Conservation (phyloP, 768 basidiomycete species). For the Collybiopsis confluens region DNA sequence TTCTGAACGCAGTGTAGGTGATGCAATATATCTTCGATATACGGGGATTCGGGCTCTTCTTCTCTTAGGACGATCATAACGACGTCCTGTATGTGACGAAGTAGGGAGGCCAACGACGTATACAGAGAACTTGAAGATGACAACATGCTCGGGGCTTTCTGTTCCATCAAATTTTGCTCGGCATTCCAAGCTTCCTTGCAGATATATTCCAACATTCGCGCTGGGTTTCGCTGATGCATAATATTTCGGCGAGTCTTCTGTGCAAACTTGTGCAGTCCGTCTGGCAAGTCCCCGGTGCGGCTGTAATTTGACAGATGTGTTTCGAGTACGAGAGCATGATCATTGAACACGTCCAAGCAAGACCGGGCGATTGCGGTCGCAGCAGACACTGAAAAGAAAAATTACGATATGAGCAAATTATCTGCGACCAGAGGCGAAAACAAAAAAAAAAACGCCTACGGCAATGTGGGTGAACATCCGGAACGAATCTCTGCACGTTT, state of each 20-base stretch:
- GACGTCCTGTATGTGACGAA: conserved; percentile 10
- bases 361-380: conserved; percentile 26
- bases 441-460: background rate
- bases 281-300: conserved; percentile 10
- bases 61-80: conserved; percentile 13
- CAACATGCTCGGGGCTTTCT: background rate
- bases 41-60: conserved; percentile 12
- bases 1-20: conserved; percentile 17
- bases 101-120: conserved; percentile 15
- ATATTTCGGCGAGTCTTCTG: conserved; percentile 3
- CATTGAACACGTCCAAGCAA: conserved; percentile 29
- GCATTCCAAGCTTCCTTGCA: background rate
- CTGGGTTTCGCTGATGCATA: background rate
- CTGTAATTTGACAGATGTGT: conserved; percentile 16
- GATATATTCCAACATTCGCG: background rate
- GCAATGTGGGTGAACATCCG: conserved; percentile 20
- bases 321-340: conserved; percentile 20
- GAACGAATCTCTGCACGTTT: conserved; percentile 17
- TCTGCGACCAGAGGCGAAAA: background rate
- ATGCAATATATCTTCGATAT: conserved; percentile 18
- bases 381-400: conserved; percentile 20
- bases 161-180: background rate
- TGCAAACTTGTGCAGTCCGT: background rate
- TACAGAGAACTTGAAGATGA: conserved; percentile 11
- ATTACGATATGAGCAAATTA: background rate